phyloP scores from a whole-genome alignment of 495 filamentous ascomycete genomes.

The Daldinia bambusicola region DNA sequence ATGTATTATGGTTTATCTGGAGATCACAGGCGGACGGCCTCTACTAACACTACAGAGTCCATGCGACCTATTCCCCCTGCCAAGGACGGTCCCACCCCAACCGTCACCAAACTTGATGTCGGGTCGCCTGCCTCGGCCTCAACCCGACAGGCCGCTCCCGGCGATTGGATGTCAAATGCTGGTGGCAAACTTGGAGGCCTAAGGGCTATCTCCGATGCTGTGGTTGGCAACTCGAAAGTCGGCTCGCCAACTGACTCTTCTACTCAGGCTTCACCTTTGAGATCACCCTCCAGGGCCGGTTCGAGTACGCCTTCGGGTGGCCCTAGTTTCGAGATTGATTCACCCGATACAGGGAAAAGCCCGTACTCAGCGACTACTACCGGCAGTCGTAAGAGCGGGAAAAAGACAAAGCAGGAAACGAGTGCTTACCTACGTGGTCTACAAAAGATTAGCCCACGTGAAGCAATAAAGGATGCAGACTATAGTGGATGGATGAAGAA shows the following conservation, averaged over 20 bases:
- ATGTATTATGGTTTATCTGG: slow-evolving; percentile 69
- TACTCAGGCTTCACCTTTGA: slow-evolving; percentile 71
- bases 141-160: slow-evolving; percentile 59
- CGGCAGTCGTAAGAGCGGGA: slow-evolving; percentile 61
- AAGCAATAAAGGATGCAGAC: slow-evolving; percentile 87
- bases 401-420: slow-evolving; percentile 89
- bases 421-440: slow-evolving; percentile 92
- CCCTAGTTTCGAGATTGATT: slow-evolving; percentile 81
- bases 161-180: slow-evolving; percentile 64
- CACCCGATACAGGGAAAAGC: slow-evolving; percentile 70
- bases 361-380: slow-evolving; percentile 58
- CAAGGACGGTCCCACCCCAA: slow-evolving; percentile 62
- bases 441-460: slow-evolving; percentile 80
- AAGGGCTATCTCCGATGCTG: slow-evolving; percentile 82
- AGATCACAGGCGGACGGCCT: slow-evolving; percentile 60
- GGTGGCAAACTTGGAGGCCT: slow-evolving; percentile 69
- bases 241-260: slow-evolving; percentile 66
- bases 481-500: slow-evolving; percentile 99
- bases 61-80: slow-evolving; percentile 57
- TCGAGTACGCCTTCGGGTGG: slow-evolving; percentile 88
- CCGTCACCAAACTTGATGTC: slow-evolving; percentile 75
- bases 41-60: slow-evolving; percentile 61
- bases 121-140: slow-evolving; percentile 61
- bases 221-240: slow-evolving; percentile 67
- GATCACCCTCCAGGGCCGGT: slow-evolving; percentile 77